Evolutionary conservation across 805 yeast genomes (phyloP), one percentile per base, ranked within the genome.

Genomic region (Priceomyces melissophilus): DNA sequence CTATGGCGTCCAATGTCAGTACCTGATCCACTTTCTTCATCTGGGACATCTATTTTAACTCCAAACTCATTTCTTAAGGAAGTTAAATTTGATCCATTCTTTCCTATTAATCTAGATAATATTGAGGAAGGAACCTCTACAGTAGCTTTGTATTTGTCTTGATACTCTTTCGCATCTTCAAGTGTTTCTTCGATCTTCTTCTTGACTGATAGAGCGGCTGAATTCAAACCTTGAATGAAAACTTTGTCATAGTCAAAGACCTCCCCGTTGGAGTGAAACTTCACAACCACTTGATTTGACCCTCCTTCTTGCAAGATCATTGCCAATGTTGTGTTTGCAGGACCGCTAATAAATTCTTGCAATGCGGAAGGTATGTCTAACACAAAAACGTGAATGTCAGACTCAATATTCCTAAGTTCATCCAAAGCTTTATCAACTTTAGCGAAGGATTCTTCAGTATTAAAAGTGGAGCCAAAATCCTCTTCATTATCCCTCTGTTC

Each of bases 71-170:
- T 87, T 47, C 84, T 75, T 45, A 88, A 61, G 37, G 77, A 69
- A 50, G 78, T 77, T 56, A 93, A 66, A 57, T 81, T 79, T 32
- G 87, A 67, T 41, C 99, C 99, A 45, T 79, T 85, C 58, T 84
- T 85, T 50, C 99, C 99, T 61, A 93, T 88, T 40, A 95, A 72
- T 64, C 93, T 81, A 23, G 93, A 76, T 44, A 91, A 68, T 36
- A 80, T 77, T 38, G 72, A 66, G 2, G 80, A 63, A 46, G 96
- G 95, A 57, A 88, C 81, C 25, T 69, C 71, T 39, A 83, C 14
- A 3, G 42, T 26, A 23, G 46, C 39, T 14, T 27, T 13, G 76
- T 65, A 12, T 75, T 58, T 42, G 57, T 53, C 62, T 71, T 71
- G 28, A 69, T 63, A 31, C 72, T 73, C 43, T 70, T 75, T 52